A percentile compares a stretch with the other conserved stretches of the same genome.
phyloP scores from a whole-genome alignment of 768 basidiomycete species.

The Hericium rajendrae region DNA sequence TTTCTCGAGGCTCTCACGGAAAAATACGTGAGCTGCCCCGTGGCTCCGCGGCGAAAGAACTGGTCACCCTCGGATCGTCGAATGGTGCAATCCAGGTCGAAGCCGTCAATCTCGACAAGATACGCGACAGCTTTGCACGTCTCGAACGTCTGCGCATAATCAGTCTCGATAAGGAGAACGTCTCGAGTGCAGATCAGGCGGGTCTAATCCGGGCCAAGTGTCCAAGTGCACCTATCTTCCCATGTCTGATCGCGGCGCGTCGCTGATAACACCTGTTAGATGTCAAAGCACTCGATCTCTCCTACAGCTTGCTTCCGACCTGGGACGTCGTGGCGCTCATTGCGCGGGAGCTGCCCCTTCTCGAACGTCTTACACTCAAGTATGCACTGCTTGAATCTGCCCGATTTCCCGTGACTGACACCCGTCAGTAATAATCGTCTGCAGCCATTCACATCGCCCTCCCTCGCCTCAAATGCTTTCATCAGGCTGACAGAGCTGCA shows the following conservation, averaged over 20 bases:
- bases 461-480: conserved; percentile 35
- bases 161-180: conserved; percentile 64
- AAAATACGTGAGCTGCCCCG: conserved; percentile 70
- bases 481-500: conserved; percentile 51
- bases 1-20: conserved; percentile 66
- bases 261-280: conserved; percentile 4
- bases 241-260: not conserved
- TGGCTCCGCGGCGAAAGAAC: conserved; percentile 45
- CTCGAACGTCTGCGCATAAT: conserved; percentile 65
- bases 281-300: conserved; percentile 63
- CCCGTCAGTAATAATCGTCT: conserved; percentile 44
- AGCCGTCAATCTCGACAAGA: conserved; percentile 73
- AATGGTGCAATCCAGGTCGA: conserved; percentile 78
- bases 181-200: conserved; percentile 40
- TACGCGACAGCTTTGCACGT: conserved; percentile 58
- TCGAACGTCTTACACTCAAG: conserved; percentile 72
- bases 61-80: conserved; percentile 70
- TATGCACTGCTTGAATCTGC: conserved; percentile 29
- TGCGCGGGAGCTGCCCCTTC: conserved; percentile 43
- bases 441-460: conserved; percentile 24
- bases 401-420: conserved; percentile 10
- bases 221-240: conserved; percentile 48
- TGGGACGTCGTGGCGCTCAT: conserved; percentile 70
- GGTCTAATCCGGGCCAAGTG: conserved; percentile 49
- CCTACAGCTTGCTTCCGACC: conserved; percentile 56